Base-by-base conservation (phyloP, 169 alveolate genomes). In the Cryptosporidium tyzzeri region DNA sequence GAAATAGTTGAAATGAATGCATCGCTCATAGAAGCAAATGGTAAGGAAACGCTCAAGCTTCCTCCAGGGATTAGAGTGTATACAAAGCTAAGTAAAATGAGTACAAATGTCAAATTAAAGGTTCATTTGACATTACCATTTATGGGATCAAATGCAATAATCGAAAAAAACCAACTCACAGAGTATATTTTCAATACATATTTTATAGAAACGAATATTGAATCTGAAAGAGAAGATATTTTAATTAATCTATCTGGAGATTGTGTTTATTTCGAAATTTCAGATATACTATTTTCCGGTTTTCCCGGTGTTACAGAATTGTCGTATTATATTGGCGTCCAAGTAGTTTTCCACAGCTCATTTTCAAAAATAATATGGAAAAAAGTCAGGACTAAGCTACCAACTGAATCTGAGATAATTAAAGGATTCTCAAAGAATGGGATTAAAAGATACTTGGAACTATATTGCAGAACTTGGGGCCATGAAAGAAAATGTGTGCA, bases 401-500 rank as follows among this genome's bases (percentile, higher is more conserved):
- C 65, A 9, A 12, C 65, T 12, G 65, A 70, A 70, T 14, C 16
- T 23, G 84, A 70, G 39, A 45, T 70, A 9, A 23, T 29, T n/a
- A 70, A 70, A 4, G 84, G 84, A 37, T 70, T 70, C n/a, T 70
- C 84, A 70, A 70, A 70, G 29, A 23, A 44, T 26, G 65, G 37
- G n/a, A 45, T 70, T 41, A 70, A 48, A 8, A 37, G 14, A 9
- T 48, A 70, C 39, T 45, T 70, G 67, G 65, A 70, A 29, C 0
- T 48, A 18, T 70, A 70, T 44, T 10, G 65, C n/a, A 70, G 39
- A 44, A 44, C 84, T 9, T 70, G 84, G 65, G 65, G 84, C 23
- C 44, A 48, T 26, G 65, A 45, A 48, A 35, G 41, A n/a, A 35
- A 35, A 23, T 51, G 23, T 70, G 65, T 70, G 21, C 84, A 70